These are phyloP conservation scores for Aspergillus taichungensis DNA, from an alignment of 495 filamentous ascomycete genomes.

Conservation along the genomic window DNA sequence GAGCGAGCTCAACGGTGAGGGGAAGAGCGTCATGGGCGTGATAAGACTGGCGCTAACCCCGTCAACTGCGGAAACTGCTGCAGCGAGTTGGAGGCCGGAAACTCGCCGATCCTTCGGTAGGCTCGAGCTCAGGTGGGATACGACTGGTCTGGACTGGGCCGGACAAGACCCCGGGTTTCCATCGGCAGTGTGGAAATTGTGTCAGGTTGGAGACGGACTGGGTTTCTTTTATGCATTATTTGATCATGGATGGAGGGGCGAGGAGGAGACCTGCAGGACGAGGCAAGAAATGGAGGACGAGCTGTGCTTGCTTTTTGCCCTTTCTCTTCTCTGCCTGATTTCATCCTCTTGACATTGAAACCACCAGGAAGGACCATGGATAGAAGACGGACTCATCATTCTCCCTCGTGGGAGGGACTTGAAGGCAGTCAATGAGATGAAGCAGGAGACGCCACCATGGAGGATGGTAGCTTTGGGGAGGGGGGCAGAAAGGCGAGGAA, in stretches of 20 bases:
- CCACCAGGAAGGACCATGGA: too few relatives aligned
- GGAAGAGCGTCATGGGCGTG: slow-evolving; percentile 15
- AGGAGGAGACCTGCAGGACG: background rate
- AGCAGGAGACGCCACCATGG: too few relatives aligned
- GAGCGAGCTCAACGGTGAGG: slow-evolving; percentile 12
- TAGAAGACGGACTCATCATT: too few relatives aligned
- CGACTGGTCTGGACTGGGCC: background rate
- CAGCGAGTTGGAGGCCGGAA: slow-evolving; percentile 13
- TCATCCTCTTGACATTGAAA: too few relatives aligned
- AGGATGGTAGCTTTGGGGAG: too few relatives aligned
- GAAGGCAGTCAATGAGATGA: too few relatives aligned
- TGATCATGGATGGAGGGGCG: slow-evolving; percentile 7
- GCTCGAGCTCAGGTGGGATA: slow-evolving; percentile 7
- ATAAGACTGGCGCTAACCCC: slow-evolving; percentile 18
- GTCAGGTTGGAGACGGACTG: slow-evolving; percentile 5
- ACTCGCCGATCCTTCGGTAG: slow-evolving; percentile 12
- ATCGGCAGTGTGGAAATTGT: slow-evolving; percentile 2
- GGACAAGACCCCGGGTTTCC: slow-evolving; percentile 4
- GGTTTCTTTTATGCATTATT: slow-evolving; percentile 8
- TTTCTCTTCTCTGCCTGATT: too few relatives aligned
- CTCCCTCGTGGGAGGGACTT: too few relatives aligned
- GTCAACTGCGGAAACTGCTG: slow-evolving; percentile 18
- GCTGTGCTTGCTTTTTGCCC: too few relatives aligned
- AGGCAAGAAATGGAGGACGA: too few relatives aligned
- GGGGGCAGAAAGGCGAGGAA: too few relatives aligned